Percentiles rank a stretch among this genome's conserved stretches.
Evolutionary conservation across 192 early-diverging fungal genomes (phyloP).

Genomic region (Gryganskiella cystojenkinii): DNA sequence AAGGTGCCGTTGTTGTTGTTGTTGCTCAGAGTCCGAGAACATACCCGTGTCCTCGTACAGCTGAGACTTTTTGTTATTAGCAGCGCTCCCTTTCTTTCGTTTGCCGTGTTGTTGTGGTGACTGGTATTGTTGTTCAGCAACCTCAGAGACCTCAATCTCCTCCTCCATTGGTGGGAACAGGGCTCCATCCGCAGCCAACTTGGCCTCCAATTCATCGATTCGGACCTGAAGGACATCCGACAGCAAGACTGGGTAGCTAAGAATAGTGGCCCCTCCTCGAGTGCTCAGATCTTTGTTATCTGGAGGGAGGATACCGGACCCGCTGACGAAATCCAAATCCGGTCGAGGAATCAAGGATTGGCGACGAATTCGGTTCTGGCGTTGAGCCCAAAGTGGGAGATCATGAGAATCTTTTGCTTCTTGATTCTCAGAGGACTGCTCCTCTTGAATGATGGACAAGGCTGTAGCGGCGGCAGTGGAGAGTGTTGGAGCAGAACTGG

Average conservation of each 20-base stretch:
- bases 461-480: background rate
- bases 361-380: conserved; percentile 37
- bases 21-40: background rate
- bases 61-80: background rate
- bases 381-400: conserved; percentile 40
- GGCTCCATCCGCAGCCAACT: conserved; percentile 19
- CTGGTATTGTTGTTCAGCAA: background rate
- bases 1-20: background rate
- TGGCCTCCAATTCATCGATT: conserved; percentile 33
- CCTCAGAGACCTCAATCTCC: conserved; percentile 1
- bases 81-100: conserved; percentile 13
- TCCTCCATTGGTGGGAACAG: conserved; percentile 15
- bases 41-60: too few relatives aligned
- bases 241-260: conserved; percentile 41
- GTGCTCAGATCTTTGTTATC: conserved; percentile 30
- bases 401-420: too few relatives aligned
- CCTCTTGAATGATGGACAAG: too few relatives aligned
- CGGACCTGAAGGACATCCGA: conserved; percentile 42
- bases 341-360: conserved; percentile 43
- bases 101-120: too few relatives aligned
- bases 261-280: conserved; percentile 34
- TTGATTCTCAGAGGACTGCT: too few relatives aligned
- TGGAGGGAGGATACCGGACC: conserved; percentile 40
- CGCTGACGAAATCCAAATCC: conserved; percentile 38
- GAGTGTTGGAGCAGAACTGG: too few relatives aligned